phyloP scores from a whole-genome alignment of 176 grass and related monocot genomes.

The Paspalum vaginatum region DNA sequence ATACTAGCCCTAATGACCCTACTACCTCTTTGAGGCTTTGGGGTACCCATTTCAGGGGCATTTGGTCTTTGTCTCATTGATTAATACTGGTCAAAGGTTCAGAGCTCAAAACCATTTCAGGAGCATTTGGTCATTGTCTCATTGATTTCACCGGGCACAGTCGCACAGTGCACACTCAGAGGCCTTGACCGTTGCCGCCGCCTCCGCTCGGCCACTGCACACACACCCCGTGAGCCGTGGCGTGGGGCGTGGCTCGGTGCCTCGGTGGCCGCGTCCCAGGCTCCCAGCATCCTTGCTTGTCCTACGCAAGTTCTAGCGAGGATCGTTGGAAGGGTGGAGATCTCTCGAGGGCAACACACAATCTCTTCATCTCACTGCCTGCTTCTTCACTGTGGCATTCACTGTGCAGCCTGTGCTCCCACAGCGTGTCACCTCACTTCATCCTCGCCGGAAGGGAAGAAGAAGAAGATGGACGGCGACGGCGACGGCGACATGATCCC shows the following conservation, averaged over 20 bases:
- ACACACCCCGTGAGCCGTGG: no score
- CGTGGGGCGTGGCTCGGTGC: background rate
- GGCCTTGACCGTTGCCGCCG: constrained; percentile 31
- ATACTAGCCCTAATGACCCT: background rate
- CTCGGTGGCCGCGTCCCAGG: constrained; percentile 9
- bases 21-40: background rate
- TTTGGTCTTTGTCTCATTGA: no score
- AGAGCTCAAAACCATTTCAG: constrained; percentile 12
- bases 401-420: background rate
- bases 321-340: background rate
- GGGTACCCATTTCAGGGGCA: no score
- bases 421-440: background rate
- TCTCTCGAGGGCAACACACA: background rate
- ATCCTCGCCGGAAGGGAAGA: constrained; percentile 14
- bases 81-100: constrained; percentile 14
- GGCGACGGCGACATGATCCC: constrained; percentile 48
- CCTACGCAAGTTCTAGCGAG: background rate
- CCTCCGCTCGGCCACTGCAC: background rate
- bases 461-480: constrained; percentile 70
- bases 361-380: background rate
- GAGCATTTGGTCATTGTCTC: background rate
- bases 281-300: background rate
- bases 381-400: background rate
- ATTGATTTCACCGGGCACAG: background rate
- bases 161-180: background rate